These are phyloP conservation scores for Podospora anserina DNA, from an alignment of 495 filamentous ascomycete genomes.

Conservation along the genomic window DNA sequence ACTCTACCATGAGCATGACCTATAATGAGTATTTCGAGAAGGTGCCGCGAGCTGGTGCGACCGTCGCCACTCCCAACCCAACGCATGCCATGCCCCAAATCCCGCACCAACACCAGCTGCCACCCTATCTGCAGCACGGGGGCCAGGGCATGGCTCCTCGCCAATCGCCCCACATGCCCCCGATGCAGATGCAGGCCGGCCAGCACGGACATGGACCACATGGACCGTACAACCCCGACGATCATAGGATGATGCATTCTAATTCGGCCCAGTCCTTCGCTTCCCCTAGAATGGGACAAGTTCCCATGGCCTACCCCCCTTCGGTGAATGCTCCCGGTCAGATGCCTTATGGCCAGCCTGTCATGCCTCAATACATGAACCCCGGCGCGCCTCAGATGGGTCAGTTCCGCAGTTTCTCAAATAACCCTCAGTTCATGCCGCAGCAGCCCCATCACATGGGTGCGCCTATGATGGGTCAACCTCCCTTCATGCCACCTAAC, in stretches of 20 bases:
- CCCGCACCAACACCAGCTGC: conserved; percentile 75
- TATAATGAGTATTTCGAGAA: conserved; percentile 77
- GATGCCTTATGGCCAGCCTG: conserved; percentile 67
- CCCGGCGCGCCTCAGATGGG: conserved; percentile 60
- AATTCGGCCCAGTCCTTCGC: conserved; percentile 72
- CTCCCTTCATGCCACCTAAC: conserved; percentile 55
- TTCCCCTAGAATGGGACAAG: conserved; percentile 71
- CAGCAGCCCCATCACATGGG: conserved; percentile 63
- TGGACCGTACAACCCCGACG: conserved; percentile 64
- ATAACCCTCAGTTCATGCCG: conserved; percentile 63
- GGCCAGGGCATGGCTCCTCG: conserved; percentile 44
- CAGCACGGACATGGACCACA: conserved; percentile 62
- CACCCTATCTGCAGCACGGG: conserved; percentile 59
- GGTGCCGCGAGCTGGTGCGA: conserved; percentile 46
- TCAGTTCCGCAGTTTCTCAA: conserved; percentile 52
- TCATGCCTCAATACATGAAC: conserved; percentile 67
- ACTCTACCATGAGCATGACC: conserved; percentile 53
- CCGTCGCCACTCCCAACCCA: conserved; percentile 66
- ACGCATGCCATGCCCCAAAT: conserved; percentile 53
- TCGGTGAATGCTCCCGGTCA: conserved; percentile 66
- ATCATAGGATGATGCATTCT: conserved; percentile 82
- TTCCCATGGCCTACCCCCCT: conserved; percentile 66
- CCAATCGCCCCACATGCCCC: conserved; percentile 63
- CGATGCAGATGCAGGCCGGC: conserved; percentile 59
- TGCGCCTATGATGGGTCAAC: conserved; percentile 76